Percentiles rank a stretch among this genome's conserved stretches.
phyloP scores from a whole-genome alignment of 1,284 basidiomycete species.

The Wallemia mellicola region DNA sequence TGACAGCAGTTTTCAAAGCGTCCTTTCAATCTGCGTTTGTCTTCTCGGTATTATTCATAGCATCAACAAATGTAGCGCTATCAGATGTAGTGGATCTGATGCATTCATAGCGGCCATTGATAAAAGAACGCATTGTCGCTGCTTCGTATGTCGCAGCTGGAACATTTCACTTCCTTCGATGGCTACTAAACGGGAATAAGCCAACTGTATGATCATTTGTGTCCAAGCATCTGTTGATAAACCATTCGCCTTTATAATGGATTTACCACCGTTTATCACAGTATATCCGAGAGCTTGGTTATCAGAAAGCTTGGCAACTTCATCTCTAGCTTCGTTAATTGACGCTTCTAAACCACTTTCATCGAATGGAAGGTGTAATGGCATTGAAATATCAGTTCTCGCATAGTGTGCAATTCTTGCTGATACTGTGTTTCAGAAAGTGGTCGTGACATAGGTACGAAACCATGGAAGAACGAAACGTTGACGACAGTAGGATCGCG shows the following conservation, averaged over 20 bases:
- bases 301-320: conserved; percentile 29
- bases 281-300: conserved; percentile 35
- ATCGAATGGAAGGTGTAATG: conserved; percentile 8
- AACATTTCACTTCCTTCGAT: conserved; percentile 15
- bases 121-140: conserved; percentile 50
- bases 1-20: conserved; percentile 33
- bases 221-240: conserved; percentile 75
- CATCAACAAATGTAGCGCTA: conserved; percentile 35
- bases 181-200: conserved; percentile 31
- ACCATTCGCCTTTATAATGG: conserved; percentile 53
- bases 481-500: not conserved
- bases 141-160: conserved; percentile 56
- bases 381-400: conserved; percentile 20
- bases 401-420: not conserved
- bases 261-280: conserved; percentile 51
- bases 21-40: conserved; percentile 21
- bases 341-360: conserved; percentile 19
- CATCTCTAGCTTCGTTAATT: conserved; percentile 27
- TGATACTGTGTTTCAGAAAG: not conserved
- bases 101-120: conserved; percentile 62
- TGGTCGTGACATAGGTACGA: not conserved
- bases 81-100: conserved; percentile 47
- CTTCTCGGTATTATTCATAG: conserved; percentile 29
- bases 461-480: not conserved
- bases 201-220: conserved; percentile 63